A percentile compares a stretch with the other conserved stretches of the same genome.
phyloP scores from a whole-genome alignment of 2,329 filamentous ascomycete species.

The Cytospora chrysosperma region DNA sequence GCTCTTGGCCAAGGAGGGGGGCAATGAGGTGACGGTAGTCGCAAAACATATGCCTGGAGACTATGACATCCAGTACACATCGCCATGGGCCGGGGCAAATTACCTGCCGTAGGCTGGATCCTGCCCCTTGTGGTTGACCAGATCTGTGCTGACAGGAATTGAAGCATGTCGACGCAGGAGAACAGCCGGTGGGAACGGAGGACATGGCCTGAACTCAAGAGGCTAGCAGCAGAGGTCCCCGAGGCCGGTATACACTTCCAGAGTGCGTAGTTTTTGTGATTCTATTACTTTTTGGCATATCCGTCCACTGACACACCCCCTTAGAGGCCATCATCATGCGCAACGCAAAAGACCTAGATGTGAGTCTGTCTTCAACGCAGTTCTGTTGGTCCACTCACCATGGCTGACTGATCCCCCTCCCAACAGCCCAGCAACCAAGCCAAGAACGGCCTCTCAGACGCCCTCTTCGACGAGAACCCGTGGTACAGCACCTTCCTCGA shows the following conservation, averaged over 20 bases:
- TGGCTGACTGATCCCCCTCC: neutral
- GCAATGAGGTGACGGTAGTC: conserved; percentile 41
- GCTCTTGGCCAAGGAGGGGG: conserved; percentile 45
- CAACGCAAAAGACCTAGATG: conserved; percentile 60
- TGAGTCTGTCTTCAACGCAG: conserved; percentile 6
- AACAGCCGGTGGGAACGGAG: conserved; percentile 58
- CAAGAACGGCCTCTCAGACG: conserved; percentile 55
- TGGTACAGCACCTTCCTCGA: conserved; percentile 75
- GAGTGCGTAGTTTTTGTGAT: conserved; percentile 39
- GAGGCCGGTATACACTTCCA: conserved; percentile 82
- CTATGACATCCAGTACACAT: conserved; percentile 87
- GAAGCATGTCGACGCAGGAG: conserved; percentile 44
- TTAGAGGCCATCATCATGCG: conserved; percentile 50
- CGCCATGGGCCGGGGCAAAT: conserved; percentile 86
- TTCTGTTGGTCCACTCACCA: neutral
- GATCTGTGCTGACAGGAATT: conserved; percentile 17
- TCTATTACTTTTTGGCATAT: no score
- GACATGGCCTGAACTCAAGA: conserved; percentile 63
- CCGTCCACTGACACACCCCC: no score
- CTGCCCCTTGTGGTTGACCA: conserved; percentile 18
- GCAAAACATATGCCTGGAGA: conserved; percentile 91
- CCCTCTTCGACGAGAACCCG: conserved; percentile 64
- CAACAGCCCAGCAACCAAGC: neutral
- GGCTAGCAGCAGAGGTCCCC: conserved; percentile 62
- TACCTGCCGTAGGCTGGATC: conserved; percentile 62